These are phyloP conservation scores for Paxillus ammoniavirescens DNA, from an alignment of 768 basidiomycete species.

Conservation along the genomic window DNA sequence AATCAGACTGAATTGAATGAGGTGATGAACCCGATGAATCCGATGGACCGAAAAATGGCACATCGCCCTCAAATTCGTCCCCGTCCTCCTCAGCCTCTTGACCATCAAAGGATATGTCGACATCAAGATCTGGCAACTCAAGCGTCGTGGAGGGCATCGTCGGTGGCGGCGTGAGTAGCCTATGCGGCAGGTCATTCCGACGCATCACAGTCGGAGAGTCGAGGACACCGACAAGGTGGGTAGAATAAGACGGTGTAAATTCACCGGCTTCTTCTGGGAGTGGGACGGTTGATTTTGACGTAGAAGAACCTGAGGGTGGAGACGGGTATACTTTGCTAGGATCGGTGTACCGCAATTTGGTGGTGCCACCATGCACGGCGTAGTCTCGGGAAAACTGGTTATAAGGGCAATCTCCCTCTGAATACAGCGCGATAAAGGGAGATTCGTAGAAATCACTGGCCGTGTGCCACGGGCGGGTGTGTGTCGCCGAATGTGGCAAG, in stretches of 20 bases:
- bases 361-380: constrained; percentile 7
- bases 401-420: constrained; percentile 12
- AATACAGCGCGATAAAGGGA: constrained; percentile 18
- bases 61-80: constrained; percentile 21
- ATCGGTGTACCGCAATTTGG: constrained; percentile 18
- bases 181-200: constrained; percentile 28
- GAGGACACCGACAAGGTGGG: constrained; percentile 31
- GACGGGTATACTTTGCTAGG: constrained; percentile 24
- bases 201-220: constrained; percentile 36
- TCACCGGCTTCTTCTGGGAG: constrained; percentile 26
- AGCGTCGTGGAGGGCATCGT: constrained; percentile 38
- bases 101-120: constrained; percentile 14
- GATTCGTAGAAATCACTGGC: constrained; percentile 22
- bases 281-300: constrained; percentile 23
- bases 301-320: constrained; percentile 27
- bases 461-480: constrained; percentile 17
- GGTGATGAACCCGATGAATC: constrained; percentile 13
- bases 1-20: constrained; percentile 9
- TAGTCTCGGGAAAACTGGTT: constrained; percentile 16
- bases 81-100: constrained; percentile 14
- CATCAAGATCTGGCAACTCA: constrained; percentile 36
- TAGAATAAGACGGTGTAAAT: constrained; percentile 19
- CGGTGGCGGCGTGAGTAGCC: constrained; percentile 42
- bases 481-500: constrained; percentile 13
- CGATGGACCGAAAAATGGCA: constrained; percentile 10